Evolutionary conservation across 1,284 basidiomycete species (phyloP).

Genomic region (Rhodotorula sp.): DNA sequence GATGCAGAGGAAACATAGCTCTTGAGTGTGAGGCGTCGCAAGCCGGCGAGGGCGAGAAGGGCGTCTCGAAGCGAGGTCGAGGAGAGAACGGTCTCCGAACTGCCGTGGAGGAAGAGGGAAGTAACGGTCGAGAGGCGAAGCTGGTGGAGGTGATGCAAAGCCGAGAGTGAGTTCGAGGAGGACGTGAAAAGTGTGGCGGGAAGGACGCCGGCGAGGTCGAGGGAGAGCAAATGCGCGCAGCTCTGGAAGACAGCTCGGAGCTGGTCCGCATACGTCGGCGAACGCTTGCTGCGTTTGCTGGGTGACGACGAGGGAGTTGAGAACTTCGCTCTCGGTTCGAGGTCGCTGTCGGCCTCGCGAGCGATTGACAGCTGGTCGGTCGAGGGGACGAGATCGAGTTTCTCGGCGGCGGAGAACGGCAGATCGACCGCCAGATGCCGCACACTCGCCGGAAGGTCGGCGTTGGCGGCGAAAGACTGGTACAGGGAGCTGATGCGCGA

Average conservation of each 20-base stretch:
- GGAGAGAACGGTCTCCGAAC: not conserved
- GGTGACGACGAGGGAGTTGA: no score
- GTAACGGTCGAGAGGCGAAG: slow-evolving; percentile 24
- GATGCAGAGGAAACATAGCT: slow-evolving; percentile 11
- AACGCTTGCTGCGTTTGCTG: not conserved
- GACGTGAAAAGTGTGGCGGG: slow-evolving; percentile 19
- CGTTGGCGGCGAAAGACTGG: slow-evolving; percentile 2
- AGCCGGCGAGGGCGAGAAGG: slow-evolving; percentile 18
- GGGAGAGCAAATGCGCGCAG: slow-evolving; percentile 22
- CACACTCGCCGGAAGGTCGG: not conserved
- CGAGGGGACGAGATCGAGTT: not conserved
- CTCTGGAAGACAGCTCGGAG: slow-evolving; percentile 23
- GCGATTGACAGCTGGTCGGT: fast-evolving
- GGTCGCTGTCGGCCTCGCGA: slow-evolving; percentile 16
- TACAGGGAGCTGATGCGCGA: slow-evolving; percentile 7
- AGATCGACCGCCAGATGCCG: slow-evolving; percentile 21
- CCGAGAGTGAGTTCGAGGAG: not conserved
- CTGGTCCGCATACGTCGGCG: not conserved
- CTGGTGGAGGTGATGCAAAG: slow-evolving; percentile 28
- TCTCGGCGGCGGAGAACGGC: not conserved
- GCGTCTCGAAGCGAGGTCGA: slow-evolving; percentile 20
- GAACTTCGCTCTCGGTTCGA: not conserved
- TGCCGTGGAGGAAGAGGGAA: slow-evolving; percentile 7
- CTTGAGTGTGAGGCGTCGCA: slow-evolving; percentile 14
- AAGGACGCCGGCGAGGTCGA: slow-evolving; percentile 24